These are phyloP conservation scores for Hypseocharis bilobata DNA, from an alignment of 441 rosid genomes.

Conservation along the genomic window DNA sequence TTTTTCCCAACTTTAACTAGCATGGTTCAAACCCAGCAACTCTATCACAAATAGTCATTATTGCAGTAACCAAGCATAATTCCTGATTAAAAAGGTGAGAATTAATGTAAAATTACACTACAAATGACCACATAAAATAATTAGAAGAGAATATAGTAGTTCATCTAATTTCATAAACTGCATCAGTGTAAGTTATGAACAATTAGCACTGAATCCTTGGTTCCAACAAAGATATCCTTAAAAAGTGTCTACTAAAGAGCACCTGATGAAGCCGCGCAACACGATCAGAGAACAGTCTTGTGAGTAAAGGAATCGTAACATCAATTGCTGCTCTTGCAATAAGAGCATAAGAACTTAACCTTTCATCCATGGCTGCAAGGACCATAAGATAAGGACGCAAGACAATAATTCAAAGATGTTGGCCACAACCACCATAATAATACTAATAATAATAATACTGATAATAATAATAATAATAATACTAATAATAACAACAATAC, in stretches of 20 bases:
- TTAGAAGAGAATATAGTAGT: neutral
- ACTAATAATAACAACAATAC: too few relatives aligned
- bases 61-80: neutral
- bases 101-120: neutral
- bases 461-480: neutral
- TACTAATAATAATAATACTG: neutral
- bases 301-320: slow-evolving; percentile 67
- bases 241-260: slow-evolving; percentile 21
- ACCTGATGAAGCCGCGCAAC: slow-evolving; percentile 82
- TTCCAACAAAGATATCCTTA: neutral
- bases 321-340: slow-evolving; percentile 86
- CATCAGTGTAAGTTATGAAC: neutral
- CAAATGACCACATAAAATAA: neutral
- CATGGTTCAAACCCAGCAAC: neutral
- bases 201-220: neutral
- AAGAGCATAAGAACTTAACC: slow-evolving; percentile 89
- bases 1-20: too few relatives aligned
- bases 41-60: too few relatives aligned
- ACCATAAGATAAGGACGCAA: slow-evolving; percentile 16
- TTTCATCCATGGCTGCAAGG: slow-evolving; percentile 88
- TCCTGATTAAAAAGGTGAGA: neutral
- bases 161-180: neutral
- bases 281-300: slow-evolving; percentile 58
- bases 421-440: neutral
- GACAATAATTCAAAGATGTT: slow-evolving; percentile 1